Conservation (phyloP, 2,329 filamentous ascomycete genomes). For the Helotiales sp. region DNA sequence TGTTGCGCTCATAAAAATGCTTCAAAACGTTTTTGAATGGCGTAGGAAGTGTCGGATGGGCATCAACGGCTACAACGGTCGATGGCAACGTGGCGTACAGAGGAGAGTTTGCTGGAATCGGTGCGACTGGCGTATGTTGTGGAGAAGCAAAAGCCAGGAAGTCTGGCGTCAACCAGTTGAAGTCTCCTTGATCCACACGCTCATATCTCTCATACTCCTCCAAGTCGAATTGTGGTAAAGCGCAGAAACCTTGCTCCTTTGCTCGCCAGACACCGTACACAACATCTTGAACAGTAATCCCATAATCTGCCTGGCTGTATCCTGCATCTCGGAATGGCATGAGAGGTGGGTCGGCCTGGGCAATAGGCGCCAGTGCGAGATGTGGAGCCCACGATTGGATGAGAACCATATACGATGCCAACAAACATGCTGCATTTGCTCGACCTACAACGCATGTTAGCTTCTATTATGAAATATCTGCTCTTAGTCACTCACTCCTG, state of each 20-base stretch:
- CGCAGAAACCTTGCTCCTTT: slow-evolving; percentile 91
- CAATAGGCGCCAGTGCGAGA: slow-evolving; percentile 89
- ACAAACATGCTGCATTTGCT: slow-evolving; percentile 89
- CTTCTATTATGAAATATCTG: slow-evolving; percentile 24
- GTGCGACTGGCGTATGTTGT: slow-evolving; percentile 74
- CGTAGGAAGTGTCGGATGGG: slow-evolving; percentile 68
- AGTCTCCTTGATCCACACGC: slow-evolving; percentile 96
- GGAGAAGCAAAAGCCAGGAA: slow-evolving; percentile 97
- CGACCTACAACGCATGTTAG: slow-evolving; percentile 56
- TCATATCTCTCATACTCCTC: slow-evolving; percentile 97
- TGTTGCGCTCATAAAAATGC: slow-evolving; percentile 84
- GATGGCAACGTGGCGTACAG: slow-evolving; percentile 74
- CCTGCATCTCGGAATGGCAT: slow-evolving; percentile 99
- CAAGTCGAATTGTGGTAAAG: slow-evolving; percentile 89
- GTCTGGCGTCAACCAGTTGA: slow-evolving; percentile 97
- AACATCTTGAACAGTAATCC: slow-evolving; percentile 92
- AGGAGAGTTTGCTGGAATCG: slow-evolving; percentile 71
- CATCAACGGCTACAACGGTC: slow-evolving; percentile 70
- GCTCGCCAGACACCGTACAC: slow-evolving; percentile 99
- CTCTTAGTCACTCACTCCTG: slow-evolving; percentile 63
- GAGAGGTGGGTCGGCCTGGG: slow-evolving; percentile 92
- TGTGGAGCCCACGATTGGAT: slow-evolving; percentile 98
- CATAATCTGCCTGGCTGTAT: slow-evolving; percentile 97
- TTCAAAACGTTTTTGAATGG: slow-evolving; percentile 95
- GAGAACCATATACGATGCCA: slow-evolving; percentile 98